These are phyloP conservation scores for Kewa caespitosa DNA, from an alignment of 179 eudicot species.

Conservation along the genomic window DNA sequence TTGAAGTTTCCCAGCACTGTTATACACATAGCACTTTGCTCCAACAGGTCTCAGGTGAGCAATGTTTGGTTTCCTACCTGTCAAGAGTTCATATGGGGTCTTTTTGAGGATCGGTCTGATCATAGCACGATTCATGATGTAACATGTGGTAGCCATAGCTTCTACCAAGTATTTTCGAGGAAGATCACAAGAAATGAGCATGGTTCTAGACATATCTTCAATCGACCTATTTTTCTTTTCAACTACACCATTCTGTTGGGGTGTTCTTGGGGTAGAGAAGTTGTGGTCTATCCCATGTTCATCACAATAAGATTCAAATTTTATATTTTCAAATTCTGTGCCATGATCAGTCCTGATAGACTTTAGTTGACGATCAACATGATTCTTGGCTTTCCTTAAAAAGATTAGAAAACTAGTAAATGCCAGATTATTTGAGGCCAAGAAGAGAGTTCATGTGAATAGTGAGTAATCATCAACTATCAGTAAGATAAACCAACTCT, in stretches of 20 bases:
- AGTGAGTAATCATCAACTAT: slow-evolving; percentile 24
- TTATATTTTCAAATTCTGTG: not conserved
- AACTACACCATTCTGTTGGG: slow-evolving; percentile 9
- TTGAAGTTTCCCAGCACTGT: not conserved
- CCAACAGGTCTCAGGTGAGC: not conserved
- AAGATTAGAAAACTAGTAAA: not conserved
- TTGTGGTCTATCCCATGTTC: slow-evolving; percentile 13
- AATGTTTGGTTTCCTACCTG: not conserved
- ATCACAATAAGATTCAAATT: not conserved
- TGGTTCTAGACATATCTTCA: slow-evolving; percentile 4
- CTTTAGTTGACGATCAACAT: not conserved
- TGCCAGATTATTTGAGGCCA: not conserved
- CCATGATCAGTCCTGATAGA: slow-evolving; percentile 17
- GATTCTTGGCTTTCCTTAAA: not conserved
- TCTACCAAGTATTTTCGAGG: not conserved
- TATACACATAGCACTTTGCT: not conserved
- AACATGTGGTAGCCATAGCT: not conserved
- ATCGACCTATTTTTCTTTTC: slow-evolving; percentile 9
- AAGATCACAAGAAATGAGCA: not conserved
- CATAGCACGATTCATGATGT: not conserved
- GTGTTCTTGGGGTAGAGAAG: slow-evolving; percentile 10
- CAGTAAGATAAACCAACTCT: not conserved
- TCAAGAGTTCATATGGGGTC: slow-evolving; percentile 7
- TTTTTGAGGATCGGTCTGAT: not conserved
- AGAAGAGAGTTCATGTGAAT: slow-evolving; percentile 9